Percentiles rank a stretch among this genome's conserved stretches.
Conservation (phyloP, 2,329 filamentous ascomycete species). For the Cephalotrichum gorgonifer region DNA sequence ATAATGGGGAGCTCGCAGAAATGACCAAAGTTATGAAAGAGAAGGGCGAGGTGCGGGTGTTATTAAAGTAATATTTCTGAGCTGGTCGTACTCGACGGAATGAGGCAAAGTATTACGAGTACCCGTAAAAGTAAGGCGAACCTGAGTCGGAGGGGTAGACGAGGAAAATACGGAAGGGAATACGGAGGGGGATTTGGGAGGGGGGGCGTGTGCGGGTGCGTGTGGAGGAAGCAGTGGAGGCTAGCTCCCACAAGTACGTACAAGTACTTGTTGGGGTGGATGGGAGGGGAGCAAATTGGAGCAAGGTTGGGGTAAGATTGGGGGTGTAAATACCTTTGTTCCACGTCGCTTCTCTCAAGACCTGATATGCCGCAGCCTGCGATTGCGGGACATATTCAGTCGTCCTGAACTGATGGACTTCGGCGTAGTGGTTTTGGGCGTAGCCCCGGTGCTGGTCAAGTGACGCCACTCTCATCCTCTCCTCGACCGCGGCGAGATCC, state of each 20-base stretch:
- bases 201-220: not conserved
- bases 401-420: slow-evolving; percentile 41
- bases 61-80: no score
- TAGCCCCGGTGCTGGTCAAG: slow-evolving; percentile 53
- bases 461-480: slow-evolving; percentile 48
- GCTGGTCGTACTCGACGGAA: no score
- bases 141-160: not conserved
- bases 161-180: not conserved
- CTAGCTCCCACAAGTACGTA: slow-evolving; percentile 1
- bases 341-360: slow-evolving; percentile 52
- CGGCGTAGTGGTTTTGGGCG: slow-evolving; percentile 42
- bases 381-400: slow-evolving; percentile 44
- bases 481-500: slow-evolving; percentile 46
- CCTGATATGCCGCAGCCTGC: slow-evolving; percentile 48
- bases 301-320: slow-evolving; percentile 2
- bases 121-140: not conserved
- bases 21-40: no score
- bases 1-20: no score
- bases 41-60: no score
- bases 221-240: not conserved
- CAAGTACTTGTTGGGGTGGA: not conserved
- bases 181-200: not conserved
- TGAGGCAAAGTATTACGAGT: no score
- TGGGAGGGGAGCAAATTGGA: not conserved
- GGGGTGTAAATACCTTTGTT: slow-evolving; percentile 46